Evolutionary conservation across 2,329 filamentous ascomycete genomes (phyloP).

Genomic region (Arachnopeziza araneosa): DNA sequence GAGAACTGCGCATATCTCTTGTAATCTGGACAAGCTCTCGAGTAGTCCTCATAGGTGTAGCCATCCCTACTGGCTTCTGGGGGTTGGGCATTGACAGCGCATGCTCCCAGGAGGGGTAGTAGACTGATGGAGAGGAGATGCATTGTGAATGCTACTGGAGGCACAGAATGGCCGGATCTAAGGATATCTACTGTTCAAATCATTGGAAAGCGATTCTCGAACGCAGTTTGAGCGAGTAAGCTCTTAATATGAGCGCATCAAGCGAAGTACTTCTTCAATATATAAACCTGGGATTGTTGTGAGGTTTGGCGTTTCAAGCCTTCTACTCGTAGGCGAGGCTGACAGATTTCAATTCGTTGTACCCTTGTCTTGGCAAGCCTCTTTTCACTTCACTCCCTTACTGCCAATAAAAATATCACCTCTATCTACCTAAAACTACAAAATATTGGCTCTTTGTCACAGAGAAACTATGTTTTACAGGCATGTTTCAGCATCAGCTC

Average conservation of each 20-base stretch:
- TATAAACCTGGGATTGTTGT: background rate
- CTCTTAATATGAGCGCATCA: background rate
- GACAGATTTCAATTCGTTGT: background rate
- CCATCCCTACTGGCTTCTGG: background rate
- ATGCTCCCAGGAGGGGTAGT: background rate
- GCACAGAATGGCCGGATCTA: background rate
- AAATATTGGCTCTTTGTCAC: too few species aligned
- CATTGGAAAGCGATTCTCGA: background rate
- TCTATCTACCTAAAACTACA: background rate
- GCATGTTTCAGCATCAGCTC: too few species aligned
- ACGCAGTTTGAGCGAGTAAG: background rate
- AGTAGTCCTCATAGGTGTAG: constrained; percentile 4
- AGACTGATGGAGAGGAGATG: background rate
- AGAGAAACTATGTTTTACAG: too few species aligned
- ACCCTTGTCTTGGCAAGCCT: background rate
- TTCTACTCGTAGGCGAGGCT: background rate
- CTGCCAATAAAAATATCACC: too few species aligned
- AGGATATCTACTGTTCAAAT: background rate
- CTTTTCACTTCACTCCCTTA: background rate
- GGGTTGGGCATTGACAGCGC: background rate
- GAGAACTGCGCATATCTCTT: constrained; percentile 29
- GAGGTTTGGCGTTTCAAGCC: background rate
- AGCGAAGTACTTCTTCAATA: background rate
- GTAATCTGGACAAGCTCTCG: constrained; percentile 31
- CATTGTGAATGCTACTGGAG: background rate